Conservation (phyloP, 2,329 filamentous ascomycete species). For the Talaromyces sp. region DNA sequence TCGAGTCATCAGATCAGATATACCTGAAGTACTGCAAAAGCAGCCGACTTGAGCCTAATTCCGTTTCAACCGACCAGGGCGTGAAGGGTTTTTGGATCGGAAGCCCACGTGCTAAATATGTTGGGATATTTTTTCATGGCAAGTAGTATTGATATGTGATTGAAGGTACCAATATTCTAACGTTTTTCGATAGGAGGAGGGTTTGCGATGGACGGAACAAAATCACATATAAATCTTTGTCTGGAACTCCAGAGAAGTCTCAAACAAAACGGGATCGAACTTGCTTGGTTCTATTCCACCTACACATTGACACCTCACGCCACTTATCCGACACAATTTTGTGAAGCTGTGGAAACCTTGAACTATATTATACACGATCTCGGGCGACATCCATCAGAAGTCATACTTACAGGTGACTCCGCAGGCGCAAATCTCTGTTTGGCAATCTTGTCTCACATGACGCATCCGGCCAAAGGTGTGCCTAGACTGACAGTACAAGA, state of each 20-base stretch:
- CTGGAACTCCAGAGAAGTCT: neutral
- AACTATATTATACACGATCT: neutral
- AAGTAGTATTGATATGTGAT: neutral
- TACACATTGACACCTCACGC: neutral
- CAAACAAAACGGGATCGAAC: neutral
- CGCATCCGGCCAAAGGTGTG: neutral
- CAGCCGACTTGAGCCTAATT: neutral
- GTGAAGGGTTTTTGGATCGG: neutral
- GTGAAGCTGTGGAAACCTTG: neutral
- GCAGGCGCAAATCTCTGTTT: neutral
- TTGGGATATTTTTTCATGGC: neutral
- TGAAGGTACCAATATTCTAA: neutral
- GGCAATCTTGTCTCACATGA: neutral
- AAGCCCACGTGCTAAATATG: neutral
- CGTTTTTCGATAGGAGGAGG: neutral
- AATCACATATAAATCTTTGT: neutral
- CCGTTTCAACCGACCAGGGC: neutral
- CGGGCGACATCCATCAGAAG: neutral
- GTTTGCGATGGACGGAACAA: neutral
- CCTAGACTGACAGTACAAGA: neutral
- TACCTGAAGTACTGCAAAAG: neutral
- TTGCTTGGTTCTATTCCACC: neutral
- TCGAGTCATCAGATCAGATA: neutral
- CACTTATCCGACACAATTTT: neutral
- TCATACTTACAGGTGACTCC: neutral